These are phyloP conservation scores for Salix dunnii DNA, from an alignment of 345 rosid genomes.

Conservation along the genomic window DNA sequence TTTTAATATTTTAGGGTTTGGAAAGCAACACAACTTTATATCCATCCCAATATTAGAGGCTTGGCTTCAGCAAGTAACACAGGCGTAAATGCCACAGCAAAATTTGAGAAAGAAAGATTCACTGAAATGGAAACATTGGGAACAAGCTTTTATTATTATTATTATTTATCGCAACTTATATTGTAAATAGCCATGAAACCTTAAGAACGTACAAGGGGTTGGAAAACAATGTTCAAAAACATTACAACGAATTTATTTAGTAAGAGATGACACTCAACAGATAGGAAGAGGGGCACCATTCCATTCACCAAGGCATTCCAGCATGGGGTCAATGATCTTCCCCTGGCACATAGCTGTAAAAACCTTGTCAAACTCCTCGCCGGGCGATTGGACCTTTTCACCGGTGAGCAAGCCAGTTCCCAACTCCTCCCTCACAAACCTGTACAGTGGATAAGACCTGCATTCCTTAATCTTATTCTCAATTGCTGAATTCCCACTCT, in stretches of 20 bases:
- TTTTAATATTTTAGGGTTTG: too few species aligned
- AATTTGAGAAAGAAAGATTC: not conserved
- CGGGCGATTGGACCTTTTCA: slow-evolving; percentile 57
- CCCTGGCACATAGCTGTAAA: slow-evolving; percentile 65
- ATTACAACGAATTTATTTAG: not conserved
- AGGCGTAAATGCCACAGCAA: not conserved
- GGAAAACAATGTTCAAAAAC: not conserved
- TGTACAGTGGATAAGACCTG: slow-evolving; percentile 69
- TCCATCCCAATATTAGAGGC: not conserved
- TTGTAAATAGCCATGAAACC: not conserved
- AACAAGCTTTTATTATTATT: too few species aligned
- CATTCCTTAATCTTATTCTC: slow-evolving; percentile 65
- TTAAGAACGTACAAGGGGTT: slow-evolving; percentile 1
- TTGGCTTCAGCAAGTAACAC: not conserved
- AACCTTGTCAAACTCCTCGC: slow-evolving; percentile 71
- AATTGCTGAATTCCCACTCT: slow-evolving; percentile 45
- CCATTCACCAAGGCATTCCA: slow-evolving; percentile 66
- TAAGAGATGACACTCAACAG: not conserved
- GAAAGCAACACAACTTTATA: too few species aligned
- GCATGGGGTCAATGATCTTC: slow-evolving; percentile 67
- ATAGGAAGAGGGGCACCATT: slow-evolving; percentile 53
- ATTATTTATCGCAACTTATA: not conserved
- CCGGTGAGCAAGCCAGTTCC: slow-evolving; percentile 52
- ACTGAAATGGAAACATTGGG: not conserved
- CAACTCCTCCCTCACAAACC: slow-evolving; percentile 58